phyloP scores from a whole-genome alignment of 192 early-diverging fungal species.

The Coemansia asiatica region DNA sequence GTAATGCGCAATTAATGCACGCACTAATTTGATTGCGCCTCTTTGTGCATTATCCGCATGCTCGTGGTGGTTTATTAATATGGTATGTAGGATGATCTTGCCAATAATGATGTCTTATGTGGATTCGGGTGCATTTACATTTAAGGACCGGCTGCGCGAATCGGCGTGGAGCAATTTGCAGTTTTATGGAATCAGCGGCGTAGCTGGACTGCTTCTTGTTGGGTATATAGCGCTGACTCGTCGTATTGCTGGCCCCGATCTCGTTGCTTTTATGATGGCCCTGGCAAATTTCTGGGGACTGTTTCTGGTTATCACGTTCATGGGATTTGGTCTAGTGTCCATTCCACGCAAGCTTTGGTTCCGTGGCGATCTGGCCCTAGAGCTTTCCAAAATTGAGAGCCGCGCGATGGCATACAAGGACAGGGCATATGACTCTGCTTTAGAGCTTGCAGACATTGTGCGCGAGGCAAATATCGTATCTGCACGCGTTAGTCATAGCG shows the following conservation, averaged over 20 bases:
- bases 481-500: slow-evolving; percentile 32
- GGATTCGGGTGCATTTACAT: slow-evolving; percentile 83
- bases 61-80: slow-evolving; percentile 3
- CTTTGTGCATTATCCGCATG: slow-evolving; percentile 19
- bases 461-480: slow-evolving; percentile 35
- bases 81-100: slow-evolving; percentile 60
- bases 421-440: slow-evolving; percentile 75
- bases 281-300: slow-evolving; percentile 94
- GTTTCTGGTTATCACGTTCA: slow-evolving; percentile 79
- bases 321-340: slow-evolving; percentile 92
- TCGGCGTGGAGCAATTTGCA: slow-evolving; percentile 79
- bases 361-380: slow-evolving; percentile 60
- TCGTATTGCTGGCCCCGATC: slow-evolving; percentile 49
- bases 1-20: slow-evolving; percentile 18
- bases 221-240: slow-evolving; percentile 70
- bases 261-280: slow-evolving; percentile 85
- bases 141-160: slow-evolving; percentile 65
- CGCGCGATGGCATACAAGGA: slow-evolving; percentile 75
- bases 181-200: slow-evolving; percentile 74
- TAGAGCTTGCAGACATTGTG: slow-evolving; percentile 71
- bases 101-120: slow-evolving; percentile 84
- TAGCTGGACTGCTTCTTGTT: slow-evolving; percentile 67
- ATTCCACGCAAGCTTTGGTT: slow-evolving; percentile 87
- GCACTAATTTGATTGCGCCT: slow-evolving; percentile 9
- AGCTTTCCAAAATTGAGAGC: slow-evolving; percentile 66